A percentile compares a stretch with the other conserved stretches of the same genome.
Evolutionary conservation across 164 flowering plant genomes (phyloP).

Genomic region (Nelumbo lutea): DNA sequence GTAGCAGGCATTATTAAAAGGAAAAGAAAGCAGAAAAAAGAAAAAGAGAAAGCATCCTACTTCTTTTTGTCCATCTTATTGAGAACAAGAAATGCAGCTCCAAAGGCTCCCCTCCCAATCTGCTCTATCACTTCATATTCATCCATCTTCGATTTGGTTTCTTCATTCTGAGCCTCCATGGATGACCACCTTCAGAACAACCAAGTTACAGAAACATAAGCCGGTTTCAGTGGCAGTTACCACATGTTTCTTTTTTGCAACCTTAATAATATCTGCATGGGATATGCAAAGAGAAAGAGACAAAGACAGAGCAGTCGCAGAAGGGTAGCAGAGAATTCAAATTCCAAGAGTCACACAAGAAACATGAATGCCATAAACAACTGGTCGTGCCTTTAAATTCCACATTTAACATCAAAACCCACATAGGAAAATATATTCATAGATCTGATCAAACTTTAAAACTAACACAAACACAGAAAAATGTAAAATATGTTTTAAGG

Average conservation of each 20-base stretch:
- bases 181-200: not conserved
- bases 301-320: too few species aligned
- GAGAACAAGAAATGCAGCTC: constrained; percentile 66
- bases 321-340: not conserved
- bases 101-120: constrained; percentile 88
- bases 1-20: too few species aligned
- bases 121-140: constrained; percentile 80
- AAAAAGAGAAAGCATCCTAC: constrained; percentile 23
- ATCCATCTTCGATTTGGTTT: constrained; percentile 48
- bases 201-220: not conserved
- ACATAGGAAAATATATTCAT: not conserved
- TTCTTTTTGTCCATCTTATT: constrained; percentile 55
- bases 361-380: constrained; percentile 2
- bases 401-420: not conserved
- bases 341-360: constrained; percentile 7
- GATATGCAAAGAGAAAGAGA: constrained; percentile 2
- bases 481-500: not conserved
- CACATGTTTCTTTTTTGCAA: not conserved
- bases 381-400: constrained; percentile 10
- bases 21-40: not conserved
- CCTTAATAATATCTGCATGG: constrained; percentile 9
- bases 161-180: constrained; percentile 46
- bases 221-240: not conserved
- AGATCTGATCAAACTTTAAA: not conserved
- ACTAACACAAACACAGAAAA: not conserved